Percentiles rank a stretch among this genome's conserved stretches.
phyloP scores from a whole-genome alignment of 1,284 basidiomycete species.

The Cutaneotrichosporon cavernicola region DNA sequence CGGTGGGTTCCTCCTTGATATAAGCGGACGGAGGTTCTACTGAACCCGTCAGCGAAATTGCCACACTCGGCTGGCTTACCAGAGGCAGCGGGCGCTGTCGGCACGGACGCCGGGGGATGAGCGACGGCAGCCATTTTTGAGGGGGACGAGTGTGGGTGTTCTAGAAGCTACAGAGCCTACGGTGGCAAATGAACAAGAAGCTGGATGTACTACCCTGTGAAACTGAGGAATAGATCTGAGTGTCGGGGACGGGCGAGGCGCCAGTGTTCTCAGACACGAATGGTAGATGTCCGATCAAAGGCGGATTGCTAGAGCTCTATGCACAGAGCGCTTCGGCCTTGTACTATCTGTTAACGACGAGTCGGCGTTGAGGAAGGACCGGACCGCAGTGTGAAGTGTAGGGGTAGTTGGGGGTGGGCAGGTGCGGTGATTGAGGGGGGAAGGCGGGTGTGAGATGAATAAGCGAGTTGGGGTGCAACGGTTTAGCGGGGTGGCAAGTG shows the following conservation, averaged over 20 bases:
- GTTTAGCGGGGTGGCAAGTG: neutral
- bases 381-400: neutral
- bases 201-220: neutral
- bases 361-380: neutral
- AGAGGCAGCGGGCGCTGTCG: slow-evolving; percentile 16
- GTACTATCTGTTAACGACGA: neutral
- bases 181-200: neutral
- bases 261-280: slow-evolving; percentile 1
- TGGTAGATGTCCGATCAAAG: neutral
- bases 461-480: neutral
- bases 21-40: slow-evolving; percentile 3
- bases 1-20: slow-evolving; percentile 12
- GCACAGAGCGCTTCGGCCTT: neutral
- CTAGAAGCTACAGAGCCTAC: neutral
- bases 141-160: neutral
- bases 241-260: neutral
- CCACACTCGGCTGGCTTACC: slow-evolving; percentile 10
- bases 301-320: neutral
- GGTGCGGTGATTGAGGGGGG: slow-evolving; percentile 1
- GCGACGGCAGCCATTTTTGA: slow-evolving; percentile 28
- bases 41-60: neutral
- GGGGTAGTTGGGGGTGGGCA: slow-evolving; percentile 1
- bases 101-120: slow-evolving; percentile 22
- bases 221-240: neutral
- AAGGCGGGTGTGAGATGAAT: slow-evolving; percentile 1